Base-by-base conservation (phyloP, 2,329 filamentous ascomycete genomes). In the Knoxdaviesia capensis region DNA sequence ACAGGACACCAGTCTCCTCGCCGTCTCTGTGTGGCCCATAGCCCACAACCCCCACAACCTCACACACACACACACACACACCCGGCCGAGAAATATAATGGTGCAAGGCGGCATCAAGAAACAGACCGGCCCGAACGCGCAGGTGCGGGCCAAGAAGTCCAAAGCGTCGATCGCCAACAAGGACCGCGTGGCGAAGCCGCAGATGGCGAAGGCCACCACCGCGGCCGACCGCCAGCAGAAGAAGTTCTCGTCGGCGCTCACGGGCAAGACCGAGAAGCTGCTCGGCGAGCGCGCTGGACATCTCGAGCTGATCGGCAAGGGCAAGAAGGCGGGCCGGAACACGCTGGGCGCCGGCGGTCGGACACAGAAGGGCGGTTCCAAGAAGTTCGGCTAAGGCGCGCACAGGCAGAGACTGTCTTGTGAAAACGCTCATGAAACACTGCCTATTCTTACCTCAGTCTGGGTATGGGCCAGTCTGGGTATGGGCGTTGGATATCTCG, bases 281-380 rank as follows among this genome's bases (percentile, higher is more conserved):
- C 61, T 76, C 36, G 70, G 70, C 45, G 68, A 74, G 59, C 59
- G 71, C 6, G 71, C 68, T 5, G 70, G 71, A 0, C 71, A 76
- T 45, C 55, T 76, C 29, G 71, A 76, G 59, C 52, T 75, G 47
- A 71, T 75, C 46, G 71, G 68, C 32, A 64, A 68, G 56, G 65
- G 66, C 7, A 68, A 70, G 55, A 71, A 66, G 54, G 58, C 58
- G 39, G 51, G 40, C 57, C 53, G 31, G 45, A 52, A 40, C 45
- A 48, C 11, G 31, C 28, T 48, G 37, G 40, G 41, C 11, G 43
- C 39, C 8, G 20, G 20, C 20, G 20, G 20, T 20, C 20, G 20
- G 20, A 20, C 20, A 20, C 20, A 20, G 20, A 62, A 62, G 58
- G 68, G 66, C 32, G 69, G 69, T 5, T 65, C 62, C 10, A 63